A percentile compares a stretch with the other conserved stretches of the same genome.
Conservation (phyloP, 176 grass and related monocot species). For the Carex cristatella region DNA sequence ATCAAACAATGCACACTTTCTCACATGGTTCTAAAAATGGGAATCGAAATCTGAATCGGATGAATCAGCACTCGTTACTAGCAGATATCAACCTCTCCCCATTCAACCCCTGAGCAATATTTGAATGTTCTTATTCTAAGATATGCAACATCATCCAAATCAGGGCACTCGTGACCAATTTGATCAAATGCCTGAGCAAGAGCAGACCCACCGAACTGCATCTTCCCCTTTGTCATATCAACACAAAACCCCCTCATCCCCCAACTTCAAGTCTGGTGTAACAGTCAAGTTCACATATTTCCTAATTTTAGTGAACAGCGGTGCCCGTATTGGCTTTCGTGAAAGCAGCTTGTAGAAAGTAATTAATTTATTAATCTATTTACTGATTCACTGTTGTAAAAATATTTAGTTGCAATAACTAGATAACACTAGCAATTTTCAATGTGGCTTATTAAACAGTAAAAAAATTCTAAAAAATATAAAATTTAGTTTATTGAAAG, state of each 20-base stretch:
- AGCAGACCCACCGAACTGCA: constrained; percentile 63
- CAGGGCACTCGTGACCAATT: constrained; percentile 72
- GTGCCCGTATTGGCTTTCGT: constrained; percentile 24
- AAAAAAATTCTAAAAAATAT: too few relatives aligned
- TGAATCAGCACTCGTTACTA: constrained; percentile 38
- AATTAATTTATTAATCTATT: constrained; percentile 12
- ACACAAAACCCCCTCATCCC: constrained; percentile 55
- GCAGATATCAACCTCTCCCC: constrained; percentile 59
- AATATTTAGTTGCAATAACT: too few relatives aligned
- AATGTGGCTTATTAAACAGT: too few relatives aligned
- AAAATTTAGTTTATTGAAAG: too few relatives aligned
- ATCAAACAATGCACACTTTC: too few relatives aligned
- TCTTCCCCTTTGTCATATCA: constrained; percentile 63
- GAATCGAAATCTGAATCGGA: too few relatives aligned
- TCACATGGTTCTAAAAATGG: too few relatives aligned
- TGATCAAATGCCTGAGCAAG: constrained; percentile 85
- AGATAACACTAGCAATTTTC: too few relatives aligned
- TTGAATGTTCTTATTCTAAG: constrained; percentile 49
- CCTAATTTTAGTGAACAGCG: neutral
- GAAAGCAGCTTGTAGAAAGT: constrained; percentile 23
- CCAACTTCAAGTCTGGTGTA: constrained; percentile 85
- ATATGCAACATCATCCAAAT: constrained; percentile 76
- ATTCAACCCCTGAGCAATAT: constrained; percentile 60
- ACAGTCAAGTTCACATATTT: constrained; percentile 68
- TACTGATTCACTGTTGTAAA: neutral